These are phyloP conservation scores for Auriscalpium orientale DNA, from an alignment of 768 basidiomycete genomes.

Conservation along the genomic window DNA sequence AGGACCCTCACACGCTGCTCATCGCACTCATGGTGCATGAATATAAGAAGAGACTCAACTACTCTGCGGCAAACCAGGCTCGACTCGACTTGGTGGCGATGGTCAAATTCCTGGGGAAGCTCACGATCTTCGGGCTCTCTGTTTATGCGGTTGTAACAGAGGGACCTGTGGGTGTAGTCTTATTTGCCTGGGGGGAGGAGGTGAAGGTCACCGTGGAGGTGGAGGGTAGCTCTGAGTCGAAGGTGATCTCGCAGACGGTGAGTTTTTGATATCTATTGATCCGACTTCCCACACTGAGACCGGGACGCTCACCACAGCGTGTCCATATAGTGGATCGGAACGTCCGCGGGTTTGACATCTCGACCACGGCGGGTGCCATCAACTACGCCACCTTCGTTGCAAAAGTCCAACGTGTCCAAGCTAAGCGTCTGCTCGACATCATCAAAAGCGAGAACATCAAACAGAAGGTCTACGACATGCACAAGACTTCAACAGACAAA, in stretches of 20 bases:
- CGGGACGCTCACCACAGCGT: background rate
- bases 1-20: background rate
- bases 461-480: too few relatives aligned
- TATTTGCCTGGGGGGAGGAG: background rate
- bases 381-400: background rate
- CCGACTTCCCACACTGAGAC: too few relatives aligned
- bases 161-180: background rate
- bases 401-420: background rate
- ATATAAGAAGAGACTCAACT: background rate
- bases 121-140: background rate
- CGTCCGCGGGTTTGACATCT: background rate
- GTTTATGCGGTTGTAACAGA: background rate
- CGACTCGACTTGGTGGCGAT: background rate
- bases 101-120: background rate
- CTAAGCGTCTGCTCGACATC: background rate
- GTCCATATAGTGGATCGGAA: background rate
- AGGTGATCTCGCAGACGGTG: too few relatives aligned
- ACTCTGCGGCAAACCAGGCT: background rate
- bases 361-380: background rate
- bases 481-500: too few relatives aligned
- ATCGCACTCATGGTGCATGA: background rate
- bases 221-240: background rate
- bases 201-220: background rate
- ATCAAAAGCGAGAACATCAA: too few relatives aligned
- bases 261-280: too few relatives aligned